Percentiles rank a stretch among this genome's conserved stretches.
Conservation (phyloP, 768 basidiomycete species). For the Hygrophorus pudorinus region DNA sequence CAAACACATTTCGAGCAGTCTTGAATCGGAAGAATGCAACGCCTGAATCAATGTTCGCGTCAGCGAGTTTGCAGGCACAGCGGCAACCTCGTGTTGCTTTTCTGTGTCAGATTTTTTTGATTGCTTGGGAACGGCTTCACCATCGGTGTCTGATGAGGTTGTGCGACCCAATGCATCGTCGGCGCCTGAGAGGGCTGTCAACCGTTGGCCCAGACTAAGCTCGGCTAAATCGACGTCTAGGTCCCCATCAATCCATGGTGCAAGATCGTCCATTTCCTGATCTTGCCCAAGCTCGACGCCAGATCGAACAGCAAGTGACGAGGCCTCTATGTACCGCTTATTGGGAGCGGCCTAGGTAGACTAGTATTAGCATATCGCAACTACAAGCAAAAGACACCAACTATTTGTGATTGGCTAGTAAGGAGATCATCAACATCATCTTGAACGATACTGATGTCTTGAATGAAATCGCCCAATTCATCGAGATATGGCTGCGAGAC, state of each 20-base stretch:
- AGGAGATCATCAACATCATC: constrained; percentile 17
- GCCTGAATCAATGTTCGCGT: constrained; percentile 94
- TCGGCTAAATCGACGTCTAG: constrained; percentile 84
- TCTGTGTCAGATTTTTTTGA: constrained; percentile 25
- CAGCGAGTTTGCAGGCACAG: constrained; percentile 73
- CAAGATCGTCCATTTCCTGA: constrained; percentile 40
- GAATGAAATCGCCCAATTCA: constrained; percentile 40
- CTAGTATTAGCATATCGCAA: background rate
- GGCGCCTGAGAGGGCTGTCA: constrained; percentile 60
- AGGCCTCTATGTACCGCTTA: constrained; percentile 60
- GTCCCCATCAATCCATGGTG: constrained; percentile 48
- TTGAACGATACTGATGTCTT: constrained; percentile 37
- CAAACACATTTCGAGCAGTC: constrained; percentile 79
- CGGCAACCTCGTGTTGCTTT: constrained; percentile 22
- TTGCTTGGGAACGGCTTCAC: constrained; percentile 12
- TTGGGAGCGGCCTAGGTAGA: constrained; percentile 32
- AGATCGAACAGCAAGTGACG: constrained; percentile 53
- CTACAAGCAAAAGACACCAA: constrained; percentile 4
- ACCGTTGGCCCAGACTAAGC: constrained; percentile 81
- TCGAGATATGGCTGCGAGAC: constrained; percentile 42
- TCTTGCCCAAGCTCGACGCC: constrained; percentile 59
- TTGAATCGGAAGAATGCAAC: constrained; percentile 86
- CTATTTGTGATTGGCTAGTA: constrained; percentile 11
- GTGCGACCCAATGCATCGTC: constrained; percentile 22
- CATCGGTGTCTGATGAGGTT: constrained; percentile 35